A percentile compares a stretch with the other conserved stretches of the same genome.
phyloP scores from a whole-genome alignment of 805 yeast genomes.

The Candida peoriensis region DNA sequence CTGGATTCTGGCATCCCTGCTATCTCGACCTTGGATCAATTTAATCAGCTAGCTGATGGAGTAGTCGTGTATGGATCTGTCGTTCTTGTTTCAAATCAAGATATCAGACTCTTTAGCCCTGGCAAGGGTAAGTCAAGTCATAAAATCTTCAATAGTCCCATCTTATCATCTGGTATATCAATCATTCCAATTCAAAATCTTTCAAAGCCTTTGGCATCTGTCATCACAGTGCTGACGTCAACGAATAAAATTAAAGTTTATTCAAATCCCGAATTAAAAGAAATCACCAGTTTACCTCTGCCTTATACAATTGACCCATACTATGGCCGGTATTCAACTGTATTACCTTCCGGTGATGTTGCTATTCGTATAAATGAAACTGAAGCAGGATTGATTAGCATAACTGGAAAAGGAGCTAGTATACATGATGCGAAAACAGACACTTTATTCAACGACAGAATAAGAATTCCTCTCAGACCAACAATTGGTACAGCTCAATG shows the following conservation, averaged over 20 bases:
- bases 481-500: slow-evolving; percentile 73
- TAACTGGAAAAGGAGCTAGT: slow-evolving; percentile 38
- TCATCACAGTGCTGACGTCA: slow-evolving; percentile 39
- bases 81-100: slow-evolving; percentile 49
- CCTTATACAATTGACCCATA: slow-evolving; percentile 37
- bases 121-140: slow-evolving; percentile 62
- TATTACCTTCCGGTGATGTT: slow-evolving; percentile 51
- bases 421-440: slow-evolving; percentile 35
- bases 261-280: slow-evolving; percentile 60
- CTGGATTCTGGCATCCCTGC: slow-evolving; percentile 58
- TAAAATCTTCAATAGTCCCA: slow-evolving; percentile 47
- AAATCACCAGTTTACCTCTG: slow-evolving; percentile 43
- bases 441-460: slow-evolving; percentile 61
- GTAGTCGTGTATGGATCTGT: slow-evolving; percentile 57
- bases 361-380: slow-evolving; percentile 50
- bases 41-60: slow-evolving; percentile 59
- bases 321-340: slow-evolving; percentile 39
- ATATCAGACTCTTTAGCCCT: slow-evolving; percentile 56
- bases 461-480: slow-evolving; percentile 75
- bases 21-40: slow-evolving; percentile 52
- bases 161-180: slow-evolving; percentile 48
- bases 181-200: slow-evolving; percentile 24
- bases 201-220: slow-evolving; percentile 38
- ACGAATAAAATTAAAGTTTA: slow-evolving; percentile 42
- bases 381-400: slow-evolving; percentile 47